Evolutionary conservation across 495 filamentous ascomycete genomes (phyloP), one percentile per base, ranked within the genome.

Genomic region (Geoglossum glabrum): DNA sequence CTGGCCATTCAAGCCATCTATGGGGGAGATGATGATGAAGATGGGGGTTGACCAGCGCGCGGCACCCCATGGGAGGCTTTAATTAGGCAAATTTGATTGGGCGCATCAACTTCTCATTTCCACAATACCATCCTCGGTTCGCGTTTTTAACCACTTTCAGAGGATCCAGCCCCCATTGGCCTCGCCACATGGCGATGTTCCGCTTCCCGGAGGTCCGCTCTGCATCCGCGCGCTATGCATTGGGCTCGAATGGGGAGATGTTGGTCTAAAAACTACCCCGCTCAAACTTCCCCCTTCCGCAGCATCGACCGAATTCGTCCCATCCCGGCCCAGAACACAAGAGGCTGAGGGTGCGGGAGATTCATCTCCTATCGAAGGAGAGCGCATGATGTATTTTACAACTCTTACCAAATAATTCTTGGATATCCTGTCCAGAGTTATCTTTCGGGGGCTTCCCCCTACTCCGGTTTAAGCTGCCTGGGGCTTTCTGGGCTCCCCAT

Each of bases 1-100:
- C 9, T 72, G 70, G 70, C 63, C 64, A 11, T 71, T 70, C 51
- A 64, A 64, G 60, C 67, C 67, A 13, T 40, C 51, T 3, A 49
- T 60, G 56, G 43, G 30, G 11, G 54, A 67, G 52, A 36, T 64
- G 25, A 21, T 45, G 40, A 19, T 45, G 17, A 45, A 45, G n/a
- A 45, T 45, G 40, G 40, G 40, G 10, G 11, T 40, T 40, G 6
- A 45, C 10, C n/a, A 19, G 5, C 0, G 4, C 3, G n/a, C 40
- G 3, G 40, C 13, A 19, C 1, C 1, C 17, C 5, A 45, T 5
- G 17, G 40, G n/a, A 45, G 40, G 17, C 40, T 45, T 19, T 40
- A 17, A 40, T 9, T n/a, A n/a, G n/a, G n/a, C n/a, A n/a, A n/a
- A n/a, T 34, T 34, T 40, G 36, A 40, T 40, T 40, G 36, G 36